phyloP scores from a whole-genome alignment of 257 asterid genomes.

The Nicotiana paniculata region DNA sequence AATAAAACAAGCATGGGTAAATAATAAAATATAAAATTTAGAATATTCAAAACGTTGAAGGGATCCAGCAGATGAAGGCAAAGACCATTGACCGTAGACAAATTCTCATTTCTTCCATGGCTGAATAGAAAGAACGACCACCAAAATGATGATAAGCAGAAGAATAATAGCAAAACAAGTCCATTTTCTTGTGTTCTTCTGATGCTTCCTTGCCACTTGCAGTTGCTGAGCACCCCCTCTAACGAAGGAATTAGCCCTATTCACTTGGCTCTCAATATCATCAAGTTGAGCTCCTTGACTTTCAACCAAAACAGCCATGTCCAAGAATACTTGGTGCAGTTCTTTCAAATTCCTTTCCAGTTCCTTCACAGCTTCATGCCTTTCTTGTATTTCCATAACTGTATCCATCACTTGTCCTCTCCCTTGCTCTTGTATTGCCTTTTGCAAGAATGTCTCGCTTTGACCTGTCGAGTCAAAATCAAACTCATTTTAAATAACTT shows the following conservation, averaged over 20 bases:
- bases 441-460: slow-evolving; percentile 40
- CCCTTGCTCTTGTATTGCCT: slow-evolving; percentile 46
- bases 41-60: background rate
- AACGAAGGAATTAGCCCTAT: slow-evolving; percentile 38
- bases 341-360: slow-evolving; percentile 36
- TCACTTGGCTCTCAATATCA: slow-evolving; percentile 36
- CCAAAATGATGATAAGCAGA: slow-evolving; percentile 29
- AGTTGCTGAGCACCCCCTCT: slow-evolving; percentile 29
- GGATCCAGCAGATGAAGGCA: background rate
- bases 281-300: slow-evolving; percentile 35
- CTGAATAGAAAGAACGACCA: slow-evolving; percentile 34
- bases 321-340: slow-evolving; percentile 36
- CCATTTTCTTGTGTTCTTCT: slow-evolving; percentile 42
- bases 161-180: slow-evolving; percentile 32
- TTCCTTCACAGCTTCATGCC: slow-evolving; percentile 49
- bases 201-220: slow-evolving; percentile 33
- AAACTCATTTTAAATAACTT: background rate
- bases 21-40: background rate
- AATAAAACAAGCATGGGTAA: background rate
- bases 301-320: slow-evolving; percentile 40
- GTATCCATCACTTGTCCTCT: slow-evolving; percentile 46
- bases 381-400: slow-evolving; percentile 39
- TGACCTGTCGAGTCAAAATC: slow-evolving; percentile 19
- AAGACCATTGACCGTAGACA: background rate
- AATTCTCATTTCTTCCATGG: slow-evolving; percentile 30